Evolutionary conservation across 495 filamentous ascomycete species (phyloP), one percentile per base, ranked within the genome.

Genomic region (Aspergillus funiculosus): DNA sequence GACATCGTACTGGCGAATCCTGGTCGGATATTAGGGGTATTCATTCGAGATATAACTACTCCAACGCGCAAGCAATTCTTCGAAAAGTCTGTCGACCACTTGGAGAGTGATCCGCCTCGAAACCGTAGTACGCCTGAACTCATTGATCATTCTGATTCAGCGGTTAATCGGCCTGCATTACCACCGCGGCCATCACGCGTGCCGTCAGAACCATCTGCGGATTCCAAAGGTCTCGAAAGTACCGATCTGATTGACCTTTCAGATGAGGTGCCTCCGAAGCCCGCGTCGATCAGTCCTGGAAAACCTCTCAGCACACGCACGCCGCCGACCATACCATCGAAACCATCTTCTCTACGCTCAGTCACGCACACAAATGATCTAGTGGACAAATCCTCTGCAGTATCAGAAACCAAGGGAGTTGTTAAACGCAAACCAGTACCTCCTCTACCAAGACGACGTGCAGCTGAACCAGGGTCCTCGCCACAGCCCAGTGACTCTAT

Each of bases 31-130:
- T 57, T 94, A 7, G 84, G 77, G 0, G 77, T 99, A 22, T 99
- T 95, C 60, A 96, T 99, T 48, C 78, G 92, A 17, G 94, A 99
- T 63, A 83, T 97, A 14, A 96, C 94, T 0, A 94, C 88, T 0
- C 70, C 83, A 5, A 71, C 79, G 9, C 69, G 69, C 28, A 73
- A 74, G 24, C 73, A 77, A 2, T 95, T 90, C 58, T 94, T 95
- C 56, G 87, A 94, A 47, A 71, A 83, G 3, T 78, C 84, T 0
- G 76, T 81, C 43, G 66, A 66, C 2, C 48, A 71, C 28, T 43
- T 67, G 43, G 59, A 62, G 9, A 13, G 31, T 5, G 30, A 31
- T 5, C 2, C 48, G 19, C 45, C 54, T 37, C 54, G 51, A 22
- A 62, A 51, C 48, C 54, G 51, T 43, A 70, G 58, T 26, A 58